Percentiles rank a stretch among this genome's conserved stretches.
phyloP scores from a whole-genome alignment of 306 rosid species.

The Crataegus laevigata region DNA sequence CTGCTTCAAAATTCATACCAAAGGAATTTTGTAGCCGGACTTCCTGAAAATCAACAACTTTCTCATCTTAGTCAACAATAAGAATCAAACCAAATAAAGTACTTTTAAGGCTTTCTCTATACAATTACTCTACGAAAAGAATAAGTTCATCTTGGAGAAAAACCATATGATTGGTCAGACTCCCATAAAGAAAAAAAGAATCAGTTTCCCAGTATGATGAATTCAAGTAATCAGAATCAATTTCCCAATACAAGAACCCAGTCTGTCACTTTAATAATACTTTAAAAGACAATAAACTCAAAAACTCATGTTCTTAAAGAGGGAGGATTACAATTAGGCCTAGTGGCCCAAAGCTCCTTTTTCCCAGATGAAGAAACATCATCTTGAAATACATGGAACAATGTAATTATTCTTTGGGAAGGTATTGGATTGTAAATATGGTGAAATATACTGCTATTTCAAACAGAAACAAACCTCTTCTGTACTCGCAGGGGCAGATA shows the following conservation, averaged over 20 bases:
- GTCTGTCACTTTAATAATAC: background rate
- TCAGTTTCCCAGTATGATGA: background rate
- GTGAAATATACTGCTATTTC: conserved; percentile 13
- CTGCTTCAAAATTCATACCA: conserved; percentile 44
- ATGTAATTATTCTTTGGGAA: background rate
- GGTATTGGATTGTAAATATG: conserved; percentile 10
- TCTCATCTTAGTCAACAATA: conserved; percentile 13
- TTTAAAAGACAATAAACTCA: background rate
- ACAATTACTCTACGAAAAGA: background rate
- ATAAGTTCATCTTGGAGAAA: conserved; percentile 5
- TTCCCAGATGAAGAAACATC: background rate
- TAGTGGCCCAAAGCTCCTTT: background rate
- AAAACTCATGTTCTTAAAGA: background rate
- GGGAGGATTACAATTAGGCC: background rate
- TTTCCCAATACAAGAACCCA: background rate
- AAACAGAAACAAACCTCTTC: conserved; percentile 56
- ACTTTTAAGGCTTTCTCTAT: conserved; percentile 12
- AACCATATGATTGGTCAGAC: conserved; percentile 9
- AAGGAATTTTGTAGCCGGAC: conserved; percentile 45
- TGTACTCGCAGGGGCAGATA: conserved; percentile 45
- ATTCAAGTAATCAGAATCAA: background rate
- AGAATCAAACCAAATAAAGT: conserved; percentile 6
- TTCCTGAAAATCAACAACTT: conserved; percentile 45
- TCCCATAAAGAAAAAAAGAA: background rate
- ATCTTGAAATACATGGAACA: background rate